phyloP scores from a whole-genome alignment of 2,329 filamentous ascomycete genomes.

The Purpureocillium lavendulum region DNA sequence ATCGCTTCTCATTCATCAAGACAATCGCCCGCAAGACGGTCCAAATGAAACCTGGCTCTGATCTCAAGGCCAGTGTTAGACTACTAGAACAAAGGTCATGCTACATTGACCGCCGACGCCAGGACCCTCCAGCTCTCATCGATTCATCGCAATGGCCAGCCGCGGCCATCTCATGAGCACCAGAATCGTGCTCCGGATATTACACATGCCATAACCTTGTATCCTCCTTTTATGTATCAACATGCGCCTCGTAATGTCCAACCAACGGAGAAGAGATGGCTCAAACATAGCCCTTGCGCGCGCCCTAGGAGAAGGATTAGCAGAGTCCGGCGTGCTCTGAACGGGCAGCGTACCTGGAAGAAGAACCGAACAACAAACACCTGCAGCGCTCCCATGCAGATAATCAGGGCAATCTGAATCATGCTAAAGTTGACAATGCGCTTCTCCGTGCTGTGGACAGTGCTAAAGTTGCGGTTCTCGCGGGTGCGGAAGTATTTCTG shows the following conservation, averaged over 20 bases:
- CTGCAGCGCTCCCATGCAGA: slow-evolving; percentile 91
- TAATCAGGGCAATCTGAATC: slow-evolving; percentile 83
- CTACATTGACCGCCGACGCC: not conserved
- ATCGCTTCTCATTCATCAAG: not conserved
- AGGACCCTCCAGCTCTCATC: not conserved
- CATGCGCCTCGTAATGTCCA: not conserved
- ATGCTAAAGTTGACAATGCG: slow-evolving; percentile 97
- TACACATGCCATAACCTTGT: slow-evolving; percentile 1
- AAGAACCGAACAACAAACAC: slow-evolving; percentile 98
- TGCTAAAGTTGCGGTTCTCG: slow-evolving; percentile 98
- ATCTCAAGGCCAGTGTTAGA: no score
- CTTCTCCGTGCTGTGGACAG: slow-evolving; percentile 89
- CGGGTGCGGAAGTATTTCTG: slow-evolving; percentile 99
- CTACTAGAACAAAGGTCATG: no score
- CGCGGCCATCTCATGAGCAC: not conserved
- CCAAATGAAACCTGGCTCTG: not conserved
- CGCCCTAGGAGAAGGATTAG: slow-evolving; percentile 37
- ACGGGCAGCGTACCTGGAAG: slow-evolving; percentile 61
- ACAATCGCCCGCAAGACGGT: not conserved
- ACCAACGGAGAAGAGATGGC: slow-evolving; percentile 7
- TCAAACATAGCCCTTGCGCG: slow-evolving; percentile 62
- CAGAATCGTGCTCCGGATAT: not conserved
- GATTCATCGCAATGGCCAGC: not conserved
- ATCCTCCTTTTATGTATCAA: not conserved
- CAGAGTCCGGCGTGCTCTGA: not conserved